phyloP scores from a whole-genome alignment of 257 asterid genomes.

The Solanum bukasovii region DNA sequence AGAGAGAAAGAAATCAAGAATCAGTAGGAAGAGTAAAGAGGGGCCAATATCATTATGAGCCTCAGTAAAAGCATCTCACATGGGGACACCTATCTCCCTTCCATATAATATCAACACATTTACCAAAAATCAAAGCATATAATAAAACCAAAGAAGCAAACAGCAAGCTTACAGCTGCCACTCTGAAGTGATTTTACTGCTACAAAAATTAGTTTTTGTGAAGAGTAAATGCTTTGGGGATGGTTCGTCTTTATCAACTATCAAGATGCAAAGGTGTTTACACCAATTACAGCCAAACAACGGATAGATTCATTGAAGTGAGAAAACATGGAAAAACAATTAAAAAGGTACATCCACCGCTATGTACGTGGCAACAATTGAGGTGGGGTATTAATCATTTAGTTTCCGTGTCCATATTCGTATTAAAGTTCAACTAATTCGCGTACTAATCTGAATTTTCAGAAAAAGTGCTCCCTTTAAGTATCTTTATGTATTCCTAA shows the following conservation, averaged over 20 bases:
- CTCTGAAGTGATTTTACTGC: not conserved
- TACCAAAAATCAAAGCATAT: constrained; percentile 4
- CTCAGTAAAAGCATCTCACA: constrained; percentile 35
- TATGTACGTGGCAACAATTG: constrained; percentile 1
- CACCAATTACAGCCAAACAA: not conserved
- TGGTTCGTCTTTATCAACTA: not conserved
- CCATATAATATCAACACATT: not conserved
- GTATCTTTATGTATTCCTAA: not conserved
- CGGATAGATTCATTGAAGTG: not conserved
- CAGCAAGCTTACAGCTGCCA: not conserved
- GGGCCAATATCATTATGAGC: constrained; percentile 43
- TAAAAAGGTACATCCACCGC: not conserved
- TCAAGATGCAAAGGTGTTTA: not conserved
- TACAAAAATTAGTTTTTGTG: not conserved
- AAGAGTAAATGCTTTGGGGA: not conserved
- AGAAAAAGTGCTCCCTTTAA: not conserved
- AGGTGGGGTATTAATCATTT: not conserved
- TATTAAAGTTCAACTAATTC: not conserved
- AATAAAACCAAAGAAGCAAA: not conserved
- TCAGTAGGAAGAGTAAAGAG: constrained; percentile 23
- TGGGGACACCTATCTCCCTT: constrained; percentile 9
- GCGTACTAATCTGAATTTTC: fast-evolving
- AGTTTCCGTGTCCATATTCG: not conserved
- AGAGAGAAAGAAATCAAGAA: not conserved
- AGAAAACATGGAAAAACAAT: not conserved